phyloP scores from a whole-genome alignment of 805 yeast species.

The Saccharomycopsis amapae region DNA sequence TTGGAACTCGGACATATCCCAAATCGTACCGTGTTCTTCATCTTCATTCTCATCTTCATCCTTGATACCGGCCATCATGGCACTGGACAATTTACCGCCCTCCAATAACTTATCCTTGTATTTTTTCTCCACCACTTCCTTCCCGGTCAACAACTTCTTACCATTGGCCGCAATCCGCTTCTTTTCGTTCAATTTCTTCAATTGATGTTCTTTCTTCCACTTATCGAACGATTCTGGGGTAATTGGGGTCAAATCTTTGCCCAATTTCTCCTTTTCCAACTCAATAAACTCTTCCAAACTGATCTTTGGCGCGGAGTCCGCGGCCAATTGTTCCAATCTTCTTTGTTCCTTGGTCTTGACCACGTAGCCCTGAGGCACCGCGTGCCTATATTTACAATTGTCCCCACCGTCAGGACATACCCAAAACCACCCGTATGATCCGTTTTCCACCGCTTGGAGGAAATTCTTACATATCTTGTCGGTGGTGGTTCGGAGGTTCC shows the following conservation, averaged over 20 bases:
- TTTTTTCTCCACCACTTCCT: conserved; percentile 57
- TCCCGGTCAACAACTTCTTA: conserved; percentile 54
- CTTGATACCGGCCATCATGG: conserved; percentile 33
- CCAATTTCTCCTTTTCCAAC: conserved; percentile 81
- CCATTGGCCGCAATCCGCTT: conserved; percentile 33
- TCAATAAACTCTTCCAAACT: conserved; percentile 95
- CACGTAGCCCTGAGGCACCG: conserved; percentile 94
- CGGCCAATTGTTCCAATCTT: conserved; percentile 78
- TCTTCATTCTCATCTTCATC: conserved; percentile 22
- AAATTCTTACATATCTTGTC: conserved; percentile 91
- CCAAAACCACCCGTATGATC: conserved; percentile 99
- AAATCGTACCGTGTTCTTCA: conserved; percentile 32
- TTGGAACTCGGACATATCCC: conserved; percentile 38
- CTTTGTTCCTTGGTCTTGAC: conserved; percentile 95
- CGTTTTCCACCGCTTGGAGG: conserved; percentile 94
- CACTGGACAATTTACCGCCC: conserved; percentile 38
- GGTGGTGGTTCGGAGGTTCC: conserved; percentile 89
- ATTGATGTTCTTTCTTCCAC: conserved; percentile 73
- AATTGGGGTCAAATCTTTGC: conserved; percentile 75
- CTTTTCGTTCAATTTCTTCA: conserved; percentile 42
- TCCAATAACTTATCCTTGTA: conserved; percentile 44
- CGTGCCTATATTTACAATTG: conserved; percentile 89
- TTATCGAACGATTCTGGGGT: conserved; percentile 68
- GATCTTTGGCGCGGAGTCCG: conserved; percentile 78
- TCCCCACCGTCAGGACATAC: conserved; percentile 91